Evolutionary conservation across 1,284 basidiomycete species (phyloP).

Genomic region (Malassezia japonica): DNA sequence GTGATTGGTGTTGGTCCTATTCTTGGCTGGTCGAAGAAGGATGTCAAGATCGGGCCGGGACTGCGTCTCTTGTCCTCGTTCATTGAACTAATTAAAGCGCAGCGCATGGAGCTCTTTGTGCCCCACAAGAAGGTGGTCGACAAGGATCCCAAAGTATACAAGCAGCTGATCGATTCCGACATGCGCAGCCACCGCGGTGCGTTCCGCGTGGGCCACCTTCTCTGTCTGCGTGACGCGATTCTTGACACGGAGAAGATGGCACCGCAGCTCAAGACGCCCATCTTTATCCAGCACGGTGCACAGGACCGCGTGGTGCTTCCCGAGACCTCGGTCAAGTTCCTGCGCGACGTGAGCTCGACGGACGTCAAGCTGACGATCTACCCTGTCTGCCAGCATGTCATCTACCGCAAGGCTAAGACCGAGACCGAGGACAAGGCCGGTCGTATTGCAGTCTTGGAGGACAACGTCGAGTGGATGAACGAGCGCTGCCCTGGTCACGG

Average conservation of each 20-base stretch:
- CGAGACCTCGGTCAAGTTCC: conserved; percentile 21
- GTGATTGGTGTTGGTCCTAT: conserved; percentile 40
- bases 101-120: conserved; percentile 33
- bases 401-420: conserved; percentile 44
- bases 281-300: conserved; percentile 38
- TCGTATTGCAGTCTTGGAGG: conserved; percentile 35
- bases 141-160: conserved; percentile 45
- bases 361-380: conserved; percentile 36
- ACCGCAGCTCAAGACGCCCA: conserved; percentile 25
- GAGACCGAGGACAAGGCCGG: conserved; percentile 42
- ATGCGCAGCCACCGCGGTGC: conserved; percentile 37
- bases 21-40: conserved; percentile 26
- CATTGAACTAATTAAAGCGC: conserved; percentile 15
- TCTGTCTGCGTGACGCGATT: conserved; percentile 28
- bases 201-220: conserved; percentile 38
- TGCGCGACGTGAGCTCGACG: conserved; percentile 19
- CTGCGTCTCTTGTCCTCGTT: conserved; percentile 9
- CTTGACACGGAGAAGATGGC: conserved; percentile 18
- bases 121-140: conserved; percentile 43
- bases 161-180: conserved; percentile 38
- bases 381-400: conserved; percentile 44
- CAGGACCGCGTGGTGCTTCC: conserved; percentile 35
- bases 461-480: conserved; percentile 44
- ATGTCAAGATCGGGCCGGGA: conserved; percentile 18
- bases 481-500: conserved; percentile 22